Percentiles rank a stretch among this genome's conserved stretches.
Conservation (phyloP, 192 early-diverging fungal genomes). For the Radiomyces spectabilis region DNA sequence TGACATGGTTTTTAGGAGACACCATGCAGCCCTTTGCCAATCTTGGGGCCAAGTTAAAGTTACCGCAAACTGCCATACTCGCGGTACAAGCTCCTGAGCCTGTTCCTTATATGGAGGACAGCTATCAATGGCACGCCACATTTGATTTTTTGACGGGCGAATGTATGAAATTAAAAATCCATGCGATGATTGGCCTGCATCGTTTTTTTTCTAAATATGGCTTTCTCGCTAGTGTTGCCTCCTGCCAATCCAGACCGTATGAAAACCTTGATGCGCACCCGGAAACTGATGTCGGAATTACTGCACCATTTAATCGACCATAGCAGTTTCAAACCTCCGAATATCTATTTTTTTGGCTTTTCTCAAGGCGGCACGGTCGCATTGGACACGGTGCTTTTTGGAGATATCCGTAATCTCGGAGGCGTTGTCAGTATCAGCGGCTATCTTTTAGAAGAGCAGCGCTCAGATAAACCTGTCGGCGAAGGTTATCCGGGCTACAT, state of each 20-base stretch:
- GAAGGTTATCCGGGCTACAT: constrained; percentile 28
- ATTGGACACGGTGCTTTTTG: constrained; percentile 55
- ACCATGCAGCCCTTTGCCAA: constrained; percentile 50
- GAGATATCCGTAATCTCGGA: constrained; percentile 29
- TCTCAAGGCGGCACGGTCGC: constrained; percentile 64
- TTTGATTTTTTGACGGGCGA: constrained; percentile 50
- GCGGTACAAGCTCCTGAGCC: constrained; percentile 50
- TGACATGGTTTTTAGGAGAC: constrained; percentile 43
- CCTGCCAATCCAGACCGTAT: constrained; percentile 28
- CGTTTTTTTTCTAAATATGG: too few species aligned
- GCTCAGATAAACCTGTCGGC: constrained; percentile 13
- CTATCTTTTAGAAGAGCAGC: constrained; percentile 39
- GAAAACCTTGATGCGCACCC: constrained; percentile 37
- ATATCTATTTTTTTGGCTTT: constrained; percentile 67
- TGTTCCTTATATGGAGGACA: constrained; percentile 54
- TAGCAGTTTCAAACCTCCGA: constrained; percentile 31
- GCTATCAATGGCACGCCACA: constrained; percentile 58
- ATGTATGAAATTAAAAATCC: constrained; percentile 18
- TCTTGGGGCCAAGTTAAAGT: constrained; percentile 48
- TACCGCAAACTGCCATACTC: constrained; percentile 65
- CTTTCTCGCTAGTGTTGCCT: constrained; percentile 21
- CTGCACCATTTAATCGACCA: constrained; percentile 33
- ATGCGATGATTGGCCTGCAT: too few species aligned
- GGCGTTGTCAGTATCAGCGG: constrained; percentile 58
- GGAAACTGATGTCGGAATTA: constrained; percentile 35